Evolutionary conservation across 2,329 filamentous ascomycete species (phyloP), one percentile per base, ranked within the genome.

Genomic region (Cercospora sojina): DNA sequence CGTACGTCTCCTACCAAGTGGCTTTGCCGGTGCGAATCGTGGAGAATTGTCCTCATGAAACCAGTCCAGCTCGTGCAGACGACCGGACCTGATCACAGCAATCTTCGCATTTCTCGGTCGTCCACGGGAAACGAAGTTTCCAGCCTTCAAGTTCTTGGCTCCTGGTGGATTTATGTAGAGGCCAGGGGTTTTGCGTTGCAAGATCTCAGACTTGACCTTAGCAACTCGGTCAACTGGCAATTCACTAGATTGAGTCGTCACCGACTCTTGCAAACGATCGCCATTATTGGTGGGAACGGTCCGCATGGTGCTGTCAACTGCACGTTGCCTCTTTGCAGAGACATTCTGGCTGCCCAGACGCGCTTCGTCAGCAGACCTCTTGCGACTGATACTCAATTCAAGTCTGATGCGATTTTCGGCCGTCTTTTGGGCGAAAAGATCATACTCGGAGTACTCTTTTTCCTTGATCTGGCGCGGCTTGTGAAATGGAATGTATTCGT

Each of bases 161-260:
- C 80, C 79, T 25, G 79, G 80, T n/a, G 81, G 80, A 65, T 83
- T 79, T 61, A 83, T 73, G 66, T 82, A 82, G 0, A 83, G 62
- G 0, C 81, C 81, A 38, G 80, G 76, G 4, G 70, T 67, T 8
- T 71, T 60, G 29, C 75, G 75, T n/a, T 71, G 69, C 27, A 74
- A 66, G n/a, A 79, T 74, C 9, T 74, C 71, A 5, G 71, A 69
- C 35, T 77, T 72, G 16, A 76, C 69, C 23, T 71, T 64, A 38
- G 72, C 69, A 12, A 76, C 67, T 25, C 72, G 72, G 8, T 68
- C 65, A 41, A 70, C 43, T 13, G 69, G 66, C 31, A 69, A 38
- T 23, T 67, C 59, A 20, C 31, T 43, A 20, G 31, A 20, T 16
- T 32, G 13, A 2, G 47, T 55, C 38, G 20, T n/a, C n/a, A 12